Evolutionary conservation across 345 rosid species (phyloP).

Genomic region (Linum trigynum): DNA sequence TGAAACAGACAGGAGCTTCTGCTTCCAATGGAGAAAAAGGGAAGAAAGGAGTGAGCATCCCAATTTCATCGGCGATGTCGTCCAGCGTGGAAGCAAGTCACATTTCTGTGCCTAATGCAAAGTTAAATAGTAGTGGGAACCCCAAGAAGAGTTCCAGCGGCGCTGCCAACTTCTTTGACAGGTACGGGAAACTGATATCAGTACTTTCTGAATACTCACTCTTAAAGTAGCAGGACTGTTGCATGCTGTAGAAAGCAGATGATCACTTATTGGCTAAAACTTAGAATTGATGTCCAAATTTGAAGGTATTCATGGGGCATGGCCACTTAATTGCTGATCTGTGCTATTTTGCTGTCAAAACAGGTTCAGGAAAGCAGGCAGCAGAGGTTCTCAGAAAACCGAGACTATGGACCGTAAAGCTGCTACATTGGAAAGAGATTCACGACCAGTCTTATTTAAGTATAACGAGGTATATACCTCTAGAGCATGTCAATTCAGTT

Average conservation of each 20-base stretch:
- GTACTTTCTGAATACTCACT: not conserved
- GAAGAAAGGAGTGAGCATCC: conserved; percentile 20
- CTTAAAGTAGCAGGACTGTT: not conserved
- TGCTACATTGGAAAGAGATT: conserved; percentile 48
- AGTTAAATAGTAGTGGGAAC: conserved; percentile 27
- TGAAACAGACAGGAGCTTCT: conserved; percentile 7
- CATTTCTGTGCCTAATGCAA: conserved; percentile 21
- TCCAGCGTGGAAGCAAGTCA: conserved; percentile 22
- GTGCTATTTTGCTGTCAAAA: conserved; percentile 7
- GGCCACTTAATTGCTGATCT: conserved; percentile 9
- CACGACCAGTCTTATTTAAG: conserved; percentile 72
- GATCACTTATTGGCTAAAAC: not conserved
- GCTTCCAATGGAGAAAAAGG: conserved; percentile 12
- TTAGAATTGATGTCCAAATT: too few species aligned
- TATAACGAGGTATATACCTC: conserved; percentile 72
- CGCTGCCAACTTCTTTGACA: conserved; percentile 57
- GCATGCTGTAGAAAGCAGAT: too few species aligned
- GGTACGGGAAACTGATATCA: conserved; percentile 30
- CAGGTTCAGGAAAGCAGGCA: conserved; percentile 59
- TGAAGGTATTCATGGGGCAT: not conserved
- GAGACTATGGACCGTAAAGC: conserved; percentile 30
- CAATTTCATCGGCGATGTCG: conserved; percentile 23
- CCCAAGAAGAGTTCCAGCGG: conserved; percentile 37
- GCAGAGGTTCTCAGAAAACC: conserved; percentile 35
- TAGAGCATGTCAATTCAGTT: not conserved